A percentile compares a stretch with the other conserved stretches of the same genome.
Conservation (phyloP, 2,329 filamentous ascomycete species). For the Aschersonia sp. region DNA sequence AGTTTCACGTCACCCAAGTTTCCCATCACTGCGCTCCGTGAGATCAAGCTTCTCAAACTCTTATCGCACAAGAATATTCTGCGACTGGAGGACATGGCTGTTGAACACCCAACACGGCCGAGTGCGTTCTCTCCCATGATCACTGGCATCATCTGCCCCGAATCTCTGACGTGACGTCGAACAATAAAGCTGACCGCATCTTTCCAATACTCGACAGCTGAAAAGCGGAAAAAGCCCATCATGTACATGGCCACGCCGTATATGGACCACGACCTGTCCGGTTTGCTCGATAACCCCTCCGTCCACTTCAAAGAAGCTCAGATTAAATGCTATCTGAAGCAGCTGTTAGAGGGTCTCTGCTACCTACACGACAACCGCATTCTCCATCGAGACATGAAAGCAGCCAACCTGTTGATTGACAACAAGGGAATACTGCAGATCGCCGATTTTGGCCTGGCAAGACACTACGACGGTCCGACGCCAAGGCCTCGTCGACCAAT, state of each 20-base stretch:
- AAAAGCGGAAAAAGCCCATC: constrained; percentile 68
- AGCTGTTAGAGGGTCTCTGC: constrained; percentile 75
- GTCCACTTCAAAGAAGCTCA: constrained; percentile 79
- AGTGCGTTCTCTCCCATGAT: constrained; percentile 23
- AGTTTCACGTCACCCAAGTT: constrained; percentile 39
- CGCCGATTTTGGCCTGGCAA: constrained; percentile 88
- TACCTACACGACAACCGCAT: constrained; percentile 88
- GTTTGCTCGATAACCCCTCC: constrained; percentile 84
- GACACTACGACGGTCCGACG: constrained; percentile 77
- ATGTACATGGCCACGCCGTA: constrained; percentile 99
- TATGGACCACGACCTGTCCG: constrained; percentile 98
- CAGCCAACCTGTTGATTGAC: constrained; percentile 91
- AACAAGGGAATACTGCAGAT: constrained; percentile 91
- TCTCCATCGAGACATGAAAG: constrained; percentile 96
- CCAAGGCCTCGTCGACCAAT: constrained; percentile 66
- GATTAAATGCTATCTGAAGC: constrained; percentile 96
- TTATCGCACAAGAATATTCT: constrained; percentile 85
- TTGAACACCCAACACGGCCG: constrained; percentile 57
- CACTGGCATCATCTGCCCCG: no score
- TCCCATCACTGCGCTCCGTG: constrained; percentile 92
- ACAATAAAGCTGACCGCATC: neutral
- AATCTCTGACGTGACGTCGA: neutral
- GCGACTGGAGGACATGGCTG: constrained; percentile 85
- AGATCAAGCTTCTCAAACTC: constrained; percentile 94
- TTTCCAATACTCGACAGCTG: constrained; percentile 30